These are phyloP conservation scores for Pseudocercospora cruenta DNA, from an alignment of 2,329 filamentous ascomycete species.

Conservation along the genomic window DNA sequence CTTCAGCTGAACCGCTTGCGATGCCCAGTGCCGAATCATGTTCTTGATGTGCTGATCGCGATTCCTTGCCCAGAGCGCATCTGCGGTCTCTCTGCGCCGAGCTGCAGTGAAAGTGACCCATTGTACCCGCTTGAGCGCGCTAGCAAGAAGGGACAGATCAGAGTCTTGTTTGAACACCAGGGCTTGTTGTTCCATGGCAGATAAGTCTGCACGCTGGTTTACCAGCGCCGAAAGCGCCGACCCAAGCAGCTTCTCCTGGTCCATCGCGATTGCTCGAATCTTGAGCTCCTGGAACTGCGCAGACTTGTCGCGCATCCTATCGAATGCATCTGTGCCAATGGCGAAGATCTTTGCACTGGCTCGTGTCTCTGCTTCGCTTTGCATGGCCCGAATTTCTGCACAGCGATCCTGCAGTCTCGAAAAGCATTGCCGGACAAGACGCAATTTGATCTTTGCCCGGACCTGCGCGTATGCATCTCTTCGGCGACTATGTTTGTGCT, in stretches of 20 bases:
- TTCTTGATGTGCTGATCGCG: constrained; percentile 58
- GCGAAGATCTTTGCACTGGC: constrained; percentile 42
- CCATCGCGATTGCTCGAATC: constrained; percentile 38
- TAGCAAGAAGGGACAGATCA: constrained; percentile 51
- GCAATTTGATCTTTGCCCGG: constrained; percentile 58
- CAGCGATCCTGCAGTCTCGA: constrained; percentile 43
- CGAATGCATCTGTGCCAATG: constrained; percentile 39
- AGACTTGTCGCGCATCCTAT: constrained; percentile 41
- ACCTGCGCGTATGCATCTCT: constrained; percentile 60
- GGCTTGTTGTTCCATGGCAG: constrained; percentile 47
- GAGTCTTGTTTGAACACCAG: constrained; percentile 51
- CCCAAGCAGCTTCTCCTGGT: constrained; percentile 37
- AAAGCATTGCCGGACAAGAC: constrained; percentile 52
- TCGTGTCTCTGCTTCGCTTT: constrained; percentile 45
- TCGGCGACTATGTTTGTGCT: constrained; percentile 56
- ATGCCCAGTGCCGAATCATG: constrained; percentile 60
- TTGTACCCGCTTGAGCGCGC: constrained; percentile 59
- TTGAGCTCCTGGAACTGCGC: constrained; percentile 29
- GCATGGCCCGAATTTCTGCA: constrained; percentile 40
- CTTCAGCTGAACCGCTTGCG: constrained; percentile 44
- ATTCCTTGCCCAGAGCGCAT: constrained; percentile 57
- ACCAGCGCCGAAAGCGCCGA: constrained; percentile 41
- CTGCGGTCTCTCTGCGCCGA: constrained; percentile 55
- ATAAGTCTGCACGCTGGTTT: constrained; percentile 31
- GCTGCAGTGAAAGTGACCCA: constrained; percentile 61